phyloP scores from a whole-genome alignment of 441 rosid species.

The Metrosideros polymorpha region DNA sequence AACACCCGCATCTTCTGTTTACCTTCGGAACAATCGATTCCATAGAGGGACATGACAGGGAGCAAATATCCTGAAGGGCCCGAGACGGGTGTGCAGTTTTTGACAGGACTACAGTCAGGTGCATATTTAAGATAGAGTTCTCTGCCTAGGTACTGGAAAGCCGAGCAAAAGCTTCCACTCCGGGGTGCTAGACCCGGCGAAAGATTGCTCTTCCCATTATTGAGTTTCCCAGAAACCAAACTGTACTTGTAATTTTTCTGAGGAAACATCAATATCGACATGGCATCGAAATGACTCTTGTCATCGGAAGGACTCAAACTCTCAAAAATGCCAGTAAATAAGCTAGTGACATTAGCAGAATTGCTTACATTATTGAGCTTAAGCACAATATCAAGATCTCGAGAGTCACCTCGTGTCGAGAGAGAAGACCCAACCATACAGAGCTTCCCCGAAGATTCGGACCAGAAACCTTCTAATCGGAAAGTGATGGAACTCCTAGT shows the following conservation, averaged over 20 bases:
- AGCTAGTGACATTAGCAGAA: slow-evolving; percentile 9
- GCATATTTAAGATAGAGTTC: slow-evolving; percentile 11
- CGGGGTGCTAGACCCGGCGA: slow-evolving; percentile 1
- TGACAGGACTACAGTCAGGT: slow-evolving; percentile 13
- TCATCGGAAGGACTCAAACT: slow-evolving; percentile 10
- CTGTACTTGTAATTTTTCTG: slow-evolving; percentile 8
- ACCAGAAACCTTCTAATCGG: slow-evolving; percentile 29
- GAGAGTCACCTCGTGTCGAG: slow-evolving; percentile 3
- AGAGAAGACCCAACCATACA: slow-evolving; percentile 22
- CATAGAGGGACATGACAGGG: not conserved
- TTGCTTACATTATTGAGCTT: slow-evolving; percentile 18
- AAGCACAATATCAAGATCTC: slow-evolving; percentile 14
- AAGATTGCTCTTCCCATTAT: not conserved
- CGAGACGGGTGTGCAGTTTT: slow-evolving; percentile 15
- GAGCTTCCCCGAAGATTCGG: slow-evolving; percentile 22
- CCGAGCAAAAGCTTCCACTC: slow-evolving; percentile 12
- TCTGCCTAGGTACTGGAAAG: not conserved
- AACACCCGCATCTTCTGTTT: slow-evolving; percentile 16
- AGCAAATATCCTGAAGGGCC: slow-evolving; percentile 8
- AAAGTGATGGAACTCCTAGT: not conserved
- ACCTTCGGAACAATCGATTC: slow-evolving; percentile 5
- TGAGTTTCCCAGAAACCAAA: not conserved
- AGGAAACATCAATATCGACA: slow-evolving; percentile 28
- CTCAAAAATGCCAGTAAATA: slow-evolving; percentile 28
- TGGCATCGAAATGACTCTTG: slow-evolving; percentile 9